Base-by-base conservation (phyloP, 2,329 filamentous ascomycete species). In the Pseudogymnoascus sp. region DNA sequence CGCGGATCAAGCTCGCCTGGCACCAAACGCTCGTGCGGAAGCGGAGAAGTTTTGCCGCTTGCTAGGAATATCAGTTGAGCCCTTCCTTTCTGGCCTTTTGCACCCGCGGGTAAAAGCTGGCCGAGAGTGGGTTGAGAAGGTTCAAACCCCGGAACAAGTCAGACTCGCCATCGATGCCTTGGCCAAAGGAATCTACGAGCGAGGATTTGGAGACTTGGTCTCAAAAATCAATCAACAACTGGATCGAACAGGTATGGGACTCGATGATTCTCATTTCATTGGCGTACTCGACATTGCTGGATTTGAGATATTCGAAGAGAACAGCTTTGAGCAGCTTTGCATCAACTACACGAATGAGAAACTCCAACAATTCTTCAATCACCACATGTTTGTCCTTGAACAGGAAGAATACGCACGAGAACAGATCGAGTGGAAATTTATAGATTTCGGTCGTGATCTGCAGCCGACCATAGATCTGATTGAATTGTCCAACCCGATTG, bases 331-430 rank as follows among this genome's bases (percentile, higher is more conserved):
- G 75, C 95, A 99, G 75, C 83, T 99, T 5, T 99, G 95, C 79
- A 99, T 99, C 82, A 99, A 99, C 77, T 99, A 99, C 77, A 97
- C 96, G 66, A 99, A 99, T 77, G 95, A 99, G 76, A 99, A 97
- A 75, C 85, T 99, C 5, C 95, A 99, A 73, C 95, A 99, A 70
- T 99, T 99, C 76, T 99, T 99, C 84, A 99, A 99, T 72, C 95
- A 99, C 74, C 96, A 99, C 79, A 99, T 99, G 95, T 99, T 99
- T 73, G 95, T 99, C 8, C 81, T 99, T 6, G 95, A 99, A 74
- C 95, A 99, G 72, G 95, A 99, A 75, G 95, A 99, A 75, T 99
- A 99, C 75, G 93, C 95, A 7, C 83, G 93, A 59, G 95, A 99
- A 74, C 91, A 97, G 75, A 99, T 99, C 69, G 95, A 99, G 77